Evolutionary conservation across 179 eudicot species (phyloP), one percentile per base, ranked within the genome.

Genomic region (Spinacia oleracea): DNA sequence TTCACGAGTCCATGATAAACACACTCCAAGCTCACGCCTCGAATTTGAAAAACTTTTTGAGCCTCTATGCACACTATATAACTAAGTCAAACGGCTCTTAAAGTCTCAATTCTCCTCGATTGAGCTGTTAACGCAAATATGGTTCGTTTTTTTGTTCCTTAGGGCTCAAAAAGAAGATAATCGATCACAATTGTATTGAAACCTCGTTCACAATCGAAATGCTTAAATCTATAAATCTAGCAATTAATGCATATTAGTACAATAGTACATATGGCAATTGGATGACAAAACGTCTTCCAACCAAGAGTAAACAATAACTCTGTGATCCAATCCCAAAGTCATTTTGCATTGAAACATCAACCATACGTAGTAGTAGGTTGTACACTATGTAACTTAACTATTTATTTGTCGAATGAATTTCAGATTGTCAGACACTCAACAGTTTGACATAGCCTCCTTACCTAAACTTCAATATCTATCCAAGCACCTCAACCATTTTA

Each of bases 51-150:
- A 48, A 25, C 53, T 11, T 14, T 43, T 43, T 15, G 55, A 69
- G 53, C 55, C 18, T 69, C 48, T 21, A 43, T 42, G 9, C 16
- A 2, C 55, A 48, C 12, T 23, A n/a, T 23, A 69, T 6, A 21
- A 43, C 34, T 23, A 45, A 42, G 53, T 60, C 56, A 59, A 71
- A 60, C 10, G 70, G 70, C 34, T 58, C 62, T n/a, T n/a, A n/a
- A n/a, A n/a, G n/a, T n/a, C n/a, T 60, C 32, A 62, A 7, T 0
- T 9, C 0, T 46, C 50, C 71, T 64, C 42, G 50, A 6, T 5
- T 62, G 34, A 46, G 42, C 63, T 58, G 48, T 31, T n/a, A 21
- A 27, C 16, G 40, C 46, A 29, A n/a, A 20, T 21, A 70, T 70
- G 23, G 35, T 42, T 23, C 5, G 35, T 7, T 34, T 5, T 9